phyloP scores from a whole-genome alignment of 2,329 filamentous ascomycete species.

The Talaromyces verruculosus region DNA sequence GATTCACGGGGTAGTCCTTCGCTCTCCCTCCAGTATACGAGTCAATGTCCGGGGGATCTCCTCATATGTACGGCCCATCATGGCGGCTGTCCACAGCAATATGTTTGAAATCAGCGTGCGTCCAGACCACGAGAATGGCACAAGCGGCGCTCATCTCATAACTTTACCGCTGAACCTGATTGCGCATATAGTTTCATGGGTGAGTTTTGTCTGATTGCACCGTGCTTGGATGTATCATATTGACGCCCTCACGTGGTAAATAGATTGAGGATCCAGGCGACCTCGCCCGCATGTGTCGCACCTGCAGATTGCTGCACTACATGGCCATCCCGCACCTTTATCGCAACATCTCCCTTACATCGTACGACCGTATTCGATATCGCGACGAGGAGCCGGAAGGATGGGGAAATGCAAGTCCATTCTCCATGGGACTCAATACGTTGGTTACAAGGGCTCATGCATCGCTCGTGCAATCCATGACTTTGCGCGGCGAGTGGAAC shows the following conservation, averaged over 20 bases:
- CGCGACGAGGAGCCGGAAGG: slow-evolving; percentile 59
- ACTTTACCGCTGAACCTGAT: slow-evolving; percentile 59
- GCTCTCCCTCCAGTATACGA: background rate
- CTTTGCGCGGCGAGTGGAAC: slow-evolving; percentile 57
- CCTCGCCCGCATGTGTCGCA: slow-evolving; percentile 59
- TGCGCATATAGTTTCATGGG: slow-evolving; percentile 56
- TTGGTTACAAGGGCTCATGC: slow-evolving; percentile 58
- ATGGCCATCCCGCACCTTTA: slow-evolving; percentile 64
- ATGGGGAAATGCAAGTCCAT: slow-evolving; percentile 62
- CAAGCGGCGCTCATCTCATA: slow-evolving; percentile 33
- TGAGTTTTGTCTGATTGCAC: slow-evolving; percentile 34
- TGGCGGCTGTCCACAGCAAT: slow-evolving; percentile 44
- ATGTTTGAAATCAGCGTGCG: slow-evolving; percentile 43
- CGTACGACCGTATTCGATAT: slow-evolving; percentile 60
- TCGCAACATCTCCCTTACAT: slow-evolving; percentile 55
- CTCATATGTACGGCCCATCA: slow-evolving; percentile 34
- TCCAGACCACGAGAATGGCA: slow-evolving; percentile 30
- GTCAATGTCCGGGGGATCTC: slow-evolving; percentile 31
- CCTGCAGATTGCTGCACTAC: slow-evolving; percentile 63
- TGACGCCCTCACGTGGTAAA: background rate
- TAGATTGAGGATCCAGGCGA: slow-evolving; percentile 60
- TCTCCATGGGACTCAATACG: slow-evolving; percentile 63
- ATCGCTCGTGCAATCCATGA: slow-evolving; percentile 54
- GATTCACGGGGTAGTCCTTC: background rate
- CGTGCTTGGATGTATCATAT: background rate